Percentiles rank a stretch among this genome's conserved stretches.
These are phyloP conservation scores for Hyphopichia buzzinii DNA, from an alignment of 1,139 yeast species.

Conservation along the genomic window DNA sequence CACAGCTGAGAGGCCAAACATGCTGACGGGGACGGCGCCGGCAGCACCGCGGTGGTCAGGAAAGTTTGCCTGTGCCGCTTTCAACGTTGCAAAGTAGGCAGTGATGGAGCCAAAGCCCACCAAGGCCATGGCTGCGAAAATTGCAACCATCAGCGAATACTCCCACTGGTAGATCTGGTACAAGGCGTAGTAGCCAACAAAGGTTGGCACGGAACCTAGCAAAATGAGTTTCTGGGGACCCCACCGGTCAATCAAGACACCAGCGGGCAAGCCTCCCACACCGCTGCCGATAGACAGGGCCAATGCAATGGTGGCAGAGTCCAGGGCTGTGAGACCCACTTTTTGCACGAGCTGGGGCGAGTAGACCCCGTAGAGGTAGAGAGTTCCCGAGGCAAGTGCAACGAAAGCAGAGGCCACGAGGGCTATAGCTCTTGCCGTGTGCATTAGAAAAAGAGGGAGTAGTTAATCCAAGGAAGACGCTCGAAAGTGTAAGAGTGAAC, in stretches of 20 bases:
- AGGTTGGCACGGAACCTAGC: conserved; percentile 51
- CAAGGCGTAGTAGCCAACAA: conserved; percentile 39
- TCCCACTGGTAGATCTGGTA: conserved; percentile 27
- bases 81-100: conserved; percentile 63
- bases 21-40: conserved; percentile 59
- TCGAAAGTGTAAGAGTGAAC: no score
- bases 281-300: conserved; percentile 65
- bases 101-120: conserved; percentile 67
- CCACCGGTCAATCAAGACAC: conserved; percentile 56
- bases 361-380: conserved; percentile 68
- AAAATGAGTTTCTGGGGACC: conserved; percentile 56
- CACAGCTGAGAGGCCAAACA: conserved; percentile 53
- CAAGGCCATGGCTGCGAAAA: conserved; percentile 40
- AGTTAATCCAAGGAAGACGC: no score
- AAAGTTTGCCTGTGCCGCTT: conserved; percentile 67
- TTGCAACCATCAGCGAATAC: conserved; percentile 20
- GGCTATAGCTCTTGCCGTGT: conserved; percentile 1
- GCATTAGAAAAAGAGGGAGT: no score
- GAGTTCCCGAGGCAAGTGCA: conserved; percentile 59
- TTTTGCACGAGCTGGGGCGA: conserved; percentile 64
- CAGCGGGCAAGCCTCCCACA: conserved; percentile 68
- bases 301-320: conserved; percentile 62
- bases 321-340: conserved; percentile 56
- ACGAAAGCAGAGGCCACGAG: conserved; percentile 27
- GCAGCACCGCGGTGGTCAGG: conserved; percentile 72